Base-by-base conservation (phyloP, 805 yeast species). In the Starmera dryadoides region DNA sequence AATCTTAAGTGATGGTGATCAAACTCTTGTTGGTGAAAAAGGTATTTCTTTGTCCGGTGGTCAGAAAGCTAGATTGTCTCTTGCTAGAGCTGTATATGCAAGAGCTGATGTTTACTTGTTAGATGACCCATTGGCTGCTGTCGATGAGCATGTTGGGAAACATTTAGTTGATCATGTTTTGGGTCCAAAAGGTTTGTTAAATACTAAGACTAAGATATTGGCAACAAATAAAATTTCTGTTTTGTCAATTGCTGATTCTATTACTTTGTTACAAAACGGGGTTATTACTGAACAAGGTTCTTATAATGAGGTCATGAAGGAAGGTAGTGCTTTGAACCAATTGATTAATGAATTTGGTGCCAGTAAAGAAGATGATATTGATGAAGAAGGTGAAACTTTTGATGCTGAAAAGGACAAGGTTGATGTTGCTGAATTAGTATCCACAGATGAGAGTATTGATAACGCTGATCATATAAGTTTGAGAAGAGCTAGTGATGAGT, bases 11-110 rank as follows among this genome's bases (percentile, higher is more conserved):
- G 85, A 86, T 54, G 96, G 96, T 39, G 98, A 93, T 58, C 71
- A 70, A 37, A 93, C 98, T 6, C 77, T 85, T 50, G 98, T 93
- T 42, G 98, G 98, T 46, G 98, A 93, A 64, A 87, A 91, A 59
- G 98, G 98, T 47, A 89, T 93, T 37, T 86, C 97, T 12, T 69
- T 93, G 36, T 86, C 96, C 32, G 98, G 98, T 37, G 98, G 98
- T 34, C 98, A 93, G 62, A 93, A 93, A 70, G 98, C 98, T 0
- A 79, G 98, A 59, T 71, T 93, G 29, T 81, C 95, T 1, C 72
- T 93, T 38, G 98, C 98, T 0, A 77, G 98, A 58, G 97, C 98
- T 11, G 96, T 93, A 9, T 93, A 93, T 58, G 76, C 96, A 11
- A 73, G 98, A 47, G 94, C 98, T 3, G 98, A 93, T 55, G 77